Evolutionary conservation across 139 green algal species (phyloP).

Genomic region (Tetradesmus lagerheimii): DNA sequence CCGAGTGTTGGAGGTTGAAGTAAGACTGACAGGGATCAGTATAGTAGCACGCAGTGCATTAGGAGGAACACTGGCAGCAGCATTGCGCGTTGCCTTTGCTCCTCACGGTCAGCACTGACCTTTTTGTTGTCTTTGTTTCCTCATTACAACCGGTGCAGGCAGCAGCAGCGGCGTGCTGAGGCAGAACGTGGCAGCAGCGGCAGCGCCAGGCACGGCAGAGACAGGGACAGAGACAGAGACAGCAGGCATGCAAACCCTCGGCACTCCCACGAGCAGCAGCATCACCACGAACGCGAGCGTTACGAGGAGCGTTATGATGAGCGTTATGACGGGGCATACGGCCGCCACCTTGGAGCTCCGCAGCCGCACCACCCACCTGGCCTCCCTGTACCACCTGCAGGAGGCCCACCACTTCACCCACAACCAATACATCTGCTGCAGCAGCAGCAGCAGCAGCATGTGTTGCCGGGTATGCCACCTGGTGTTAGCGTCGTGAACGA

Average conservation of each 20-base stretch:
- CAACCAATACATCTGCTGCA: background rate
- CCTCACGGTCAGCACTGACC: no score
- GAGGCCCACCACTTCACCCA: background rate
- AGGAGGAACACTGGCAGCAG: no score
- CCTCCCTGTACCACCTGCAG: background rate
- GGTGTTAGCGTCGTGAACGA: background rate
- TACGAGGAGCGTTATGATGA: background rate
- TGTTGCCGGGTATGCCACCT: background rate
- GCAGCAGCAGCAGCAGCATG: background rate
- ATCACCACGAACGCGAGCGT: background rate
- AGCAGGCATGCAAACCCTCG: background rate
- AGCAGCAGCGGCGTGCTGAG: slow-evolving; percentile 9
- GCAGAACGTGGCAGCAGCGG: background rate
- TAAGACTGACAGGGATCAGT: no score
- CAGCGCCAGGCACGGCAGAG: background rate
- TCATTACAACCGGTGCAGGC: background rate
- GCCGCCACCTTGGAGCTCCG: background rate
- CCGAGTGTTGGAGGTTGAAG: no score
- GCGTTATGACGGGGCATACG: background rate
- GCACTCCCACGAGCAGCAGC: background rate
- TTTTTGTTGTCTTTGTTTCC: no score
- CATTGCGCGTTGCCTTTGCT: no score
- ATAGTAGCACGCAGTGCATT: no score
- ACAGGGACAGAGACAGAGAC: background rate
- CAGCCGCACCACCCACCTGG: background rate